A percentile compares a stretch with the other conserved stretches of the same genome.
phyloP scores from a whole-genome alignment of 495 filamentous ascomycete species.

The Penicillium paxilli region DNA sequence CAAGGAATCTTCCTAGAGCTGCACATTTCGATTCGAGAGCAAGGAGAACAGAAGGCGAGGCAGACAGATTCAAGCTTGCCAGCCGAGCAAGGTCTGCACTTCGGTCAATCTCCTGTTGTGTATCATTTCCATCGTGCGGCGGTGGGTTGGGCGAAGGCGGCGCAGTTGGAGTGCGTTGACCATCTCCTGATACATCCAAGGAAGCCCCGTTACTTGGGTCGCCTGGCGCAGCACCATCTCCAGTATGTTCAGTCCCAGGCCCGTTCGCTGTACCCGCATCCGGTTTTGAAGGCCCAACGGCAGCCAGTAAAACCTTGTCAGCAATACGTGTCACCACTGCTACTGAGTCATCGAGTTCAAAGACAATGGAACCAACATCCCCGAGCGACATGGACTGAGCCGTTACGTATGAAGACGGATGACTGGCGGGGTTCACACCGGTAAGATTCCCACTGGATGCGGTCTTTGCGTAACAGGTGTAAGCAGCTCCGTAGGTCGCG shows the following conservation, averaged over 20 bases:
- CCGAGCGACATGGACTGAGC: conserved; percentile 49
- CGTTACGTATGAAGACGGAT: conserved; percentile 50
- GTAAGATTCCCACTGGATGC: conserved; percentile 48
- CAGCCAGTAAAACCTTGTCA: conserved; percentile 47
- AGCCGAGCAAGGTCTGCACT: conserved; percentile 42
- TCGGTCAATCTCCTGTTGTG: conserved; percentile 45
- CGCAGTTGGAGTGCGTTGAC: conserved; percentile 6
- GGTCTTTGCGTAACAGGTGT: conserved; percentile 49
- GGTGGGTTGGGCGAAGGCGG: conserved; percentile 12
- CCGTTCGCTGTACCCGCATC: conserved; percentile 18
- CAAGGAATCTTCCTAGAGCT: conserved; percentile 42
- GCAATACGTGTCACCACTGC: conserved; percentile 48
- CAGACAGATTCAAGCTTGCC: conserved; percentile 42
- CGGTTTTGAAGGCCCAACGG: conserved; percentile 40
- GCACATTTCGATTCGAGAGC: conserved; percentile 50
- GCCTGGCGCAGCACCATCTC: neutral
- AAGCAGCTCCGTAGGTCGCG: conserved; percentile 49
- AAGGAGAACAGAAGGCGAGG: conserved; percentile 41
- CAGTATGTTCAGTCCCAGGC: conserved; percentile 1
- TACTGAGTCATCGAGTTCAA: conserved; percentile 47
- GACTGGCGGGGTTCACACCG: conserved; percentile 47
- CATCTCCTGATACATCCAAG: conserved; percentile 18
- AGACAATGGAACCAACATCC: conserved; percentile 51
- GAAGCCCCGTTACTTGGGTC: conserved; percentile 13
- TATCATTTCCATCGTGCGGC: conserved; percentile 26